Conservation (phyloP, 2,329 filamentous ascomycete genomes). For the Albophoma yamanashiensis region DNA sequence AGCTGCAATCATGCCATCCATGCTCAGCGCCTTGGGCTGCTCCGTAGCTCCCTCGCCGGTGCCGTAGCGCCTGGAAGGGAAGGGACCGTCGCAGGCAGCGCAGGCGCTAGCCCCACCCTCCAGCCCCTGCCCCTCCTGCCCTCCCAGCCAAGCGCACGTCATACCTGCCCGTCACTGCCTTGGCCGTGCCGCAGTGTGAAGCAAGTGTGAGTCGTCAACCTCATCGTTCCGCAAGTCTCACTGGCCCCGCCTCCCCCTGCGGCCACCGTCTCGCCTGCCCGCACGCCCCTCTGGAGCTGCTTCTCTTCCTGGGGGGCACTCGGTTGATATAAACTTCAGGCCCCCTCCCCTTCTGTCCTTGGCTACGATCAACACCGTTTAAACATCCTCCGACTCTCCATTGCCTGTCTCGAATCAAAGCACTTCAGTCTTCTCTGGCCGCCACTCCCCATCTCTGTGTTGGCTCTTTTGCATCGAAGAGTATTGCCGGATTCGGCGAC, state of each 20-base stretch:
- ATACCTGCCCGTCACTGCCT: slow-evolving; percentile 4
- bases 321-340: slow-evolving; percentile 1
- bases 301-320: neutral
- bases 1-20: too few relatives aligned
- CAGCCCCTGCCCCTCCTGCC: neutral
- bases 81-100: neutral
- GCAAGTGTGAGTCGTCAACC: neutral
- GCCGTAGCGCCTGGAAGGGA: too few relatives aligned
- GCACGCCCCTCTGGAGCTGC: neutral
- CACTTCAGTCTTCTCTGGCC: neutral
- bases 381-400: neutral
- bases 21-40: too few relatives aligned
- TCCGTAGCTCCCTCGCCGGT: too few relatives aligned
- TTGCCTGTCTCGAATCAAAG: neutral
- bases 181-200: neutral
- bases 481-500: neutral
- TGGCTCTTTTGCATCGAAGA: neutral
- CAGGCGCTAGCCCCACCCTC: neutral
- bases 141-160: neutral
- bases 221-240: neutral
- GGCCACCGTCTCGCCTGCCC: neutral
- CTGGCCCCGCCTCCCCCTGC: neutral
- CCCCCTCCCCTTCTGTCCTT: neutral
- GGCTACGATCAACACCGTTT: neutral
- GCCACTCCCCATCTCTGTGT: neutral